phyloP scores from a whole-genome alignment of 2,329 filamentous ascomycete genomes.

The Sporothrix brasiliensis region DNA sequence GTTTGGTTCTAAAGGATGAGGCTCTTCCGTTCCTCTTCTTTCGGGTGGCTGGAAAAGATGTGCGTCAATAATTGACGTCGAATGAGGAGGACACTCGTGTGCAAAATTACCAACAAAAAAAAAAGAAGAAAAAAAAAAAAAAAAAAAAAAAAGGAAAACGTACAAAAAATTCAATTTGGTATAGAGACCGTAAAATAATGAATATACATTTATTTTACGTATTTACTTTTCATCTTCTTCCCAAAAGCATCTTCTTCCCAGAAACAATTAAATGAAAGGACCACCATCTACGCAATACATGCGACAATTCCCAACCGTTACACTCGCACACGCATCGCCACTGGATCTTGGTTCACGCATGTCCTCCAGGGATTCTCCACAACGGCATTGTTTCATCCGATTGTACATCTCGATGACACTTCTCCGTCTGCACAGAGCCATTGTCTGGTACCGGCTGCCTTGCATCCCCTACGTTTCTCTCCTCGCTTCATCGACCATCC shows the following conservation, averaged over 20 bases:
- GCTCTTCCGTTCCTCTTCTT: background rate
- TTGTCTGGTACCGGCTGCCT: background rate
- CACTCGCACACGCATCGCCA: background rate
- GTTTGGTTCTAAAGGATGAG: slow-evolving; percentile 3
- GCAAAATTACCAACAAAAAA: too few relatives aligned
- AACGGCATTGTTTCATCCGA: slow-evolving; percentile 23
- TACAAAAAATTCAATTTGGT: too few relatives aligned
- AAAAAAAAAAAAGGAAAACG: background rate
- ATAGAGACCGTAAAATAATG: too few relatives aligned
- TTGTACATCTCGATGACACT: background rate
- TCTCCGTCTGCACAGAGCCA: background rate
- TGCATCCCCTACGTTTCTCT: background rate
- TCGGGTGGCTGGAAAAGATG: background rate
- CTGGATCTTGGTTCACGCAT: slow-evolving; percentile 5
- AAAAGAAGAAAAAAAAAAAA: background rate
- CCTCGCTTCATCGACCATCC: background rate
- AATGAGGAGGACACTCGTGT: too few relatives aligned
- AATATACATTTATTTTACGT: background rate
- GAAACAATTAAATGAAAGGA: background rate
- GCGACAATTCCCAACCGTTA: background rate
- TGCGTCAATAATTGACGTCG: too few relatives aligned
- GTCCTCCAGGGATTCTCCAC: slow-evolving; percentile 16
- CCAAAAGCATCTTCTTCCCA: background rate
- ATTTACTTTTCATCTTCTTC: background rate
- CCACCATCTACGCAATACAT: background rate